Evolutionary conservation across 2,329 filamentous ascomycete species (phyloP).

Genomic region (Cladosporium sp.): DNA sequence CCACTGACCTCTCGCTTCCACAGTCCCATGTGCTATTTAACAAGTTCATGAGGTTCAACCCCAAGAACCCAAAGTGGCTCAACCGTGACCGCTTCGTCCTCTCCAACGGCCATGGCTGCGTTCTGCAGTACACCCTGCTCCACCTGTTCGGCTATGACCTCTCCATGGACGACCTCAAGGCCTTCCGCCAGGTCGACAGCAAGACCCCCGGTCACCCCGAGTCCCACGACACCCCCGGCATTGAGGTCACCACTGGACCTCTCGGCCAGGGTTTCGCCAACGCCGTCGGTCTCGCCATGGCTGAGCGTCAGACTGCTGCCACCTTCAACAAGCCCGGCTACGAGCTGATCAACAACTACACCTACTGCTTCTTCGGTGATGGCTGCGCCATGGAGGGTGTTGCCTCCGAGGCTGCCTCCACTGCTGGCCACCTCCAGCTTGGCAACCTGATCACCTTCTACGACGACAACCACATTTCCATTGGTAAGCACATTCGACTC

Average conservation of each 20-base stretch:
- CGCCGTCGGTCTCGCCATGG: conserved; percentile 96
- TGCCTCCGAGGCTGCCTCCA: conserved; percentile 85
- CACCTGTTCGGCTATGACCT: conserved; percentile 92
- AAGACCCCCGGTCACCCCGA: conserved; percentile 97
- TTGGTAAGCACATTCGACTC: conserved; percentile 51
- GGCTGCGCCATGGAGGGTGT: conserved; percentile 99
- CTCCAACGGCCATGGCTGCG: conserved; percentile 98
- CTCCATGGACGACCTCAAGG: conserved; percentile 87
- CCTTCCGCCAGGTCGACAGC: conserved; percentile 79
- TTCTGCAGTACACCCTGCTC: conserved; percentile 98
- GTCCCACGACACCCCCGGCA: conserved; percentile 90
- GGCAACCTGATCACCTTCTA: conserved; percentile 97
- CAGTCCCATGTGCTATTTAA: conserved; percentile 73
- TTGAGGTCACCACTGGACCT: conserved; percentile 97
- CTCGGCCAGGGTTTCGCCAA: conserved; percentile 97
- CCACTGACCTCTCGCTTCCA: neutral
- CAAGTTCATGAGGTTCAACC: conserved; percentile 99
- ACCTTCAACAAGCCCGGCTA: conserved; percentile 96
- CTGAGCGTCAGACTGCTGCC: conserved; percentile 85
- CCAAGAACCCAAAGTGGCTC: conserved; percentile 95
- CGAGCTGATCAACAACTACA: conserved; percentile 92
- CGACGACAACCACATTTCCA: conserved; percentile 97
- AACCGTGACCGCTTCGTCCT: conserved; percentile 99
- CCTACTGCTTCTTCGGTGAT: conserved; percentile 95
- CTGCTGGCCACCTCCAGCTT: conserved; percentile 94